Conservation (phyloP, 768 basidiomycete genomes). For the Hemileccinum impolitum region DNA sequence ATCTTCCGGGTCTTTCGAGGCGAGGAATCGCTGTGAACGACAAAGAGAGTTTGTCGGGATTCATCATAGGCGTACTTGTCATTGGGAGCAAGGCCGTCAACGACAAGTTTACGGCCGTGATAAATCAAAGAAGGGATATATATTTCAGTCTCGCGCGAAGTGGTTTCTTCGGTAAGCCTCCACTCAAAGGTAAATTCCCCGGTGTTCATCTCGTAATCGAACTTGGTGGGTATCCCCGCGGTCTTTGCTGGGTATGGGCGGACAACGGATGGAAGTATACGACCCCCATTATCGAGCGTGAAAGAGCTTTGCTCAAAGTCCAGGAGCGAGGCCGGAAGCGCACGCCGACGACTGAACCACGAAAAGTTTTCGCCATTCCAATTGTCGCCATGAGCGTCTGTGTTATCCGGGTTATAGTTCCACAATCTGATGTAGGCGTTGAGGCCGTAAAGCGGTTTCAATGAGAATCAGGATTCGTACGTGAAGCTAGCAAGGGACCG, state of each 20-base stretch:
- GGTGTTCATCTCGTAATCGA: slow-evolving; percentile 76
- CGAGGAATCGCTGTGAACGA: slow-evolving; percentile 41
- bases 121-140: slow-evolving; percentile 68
- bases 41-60: slow-evolving; percentile 68
- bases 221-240: slow-evolving; percentile 74
- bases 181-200: slow-evolving; percentile 67
- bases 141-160: slow-evolving; percentile 74
- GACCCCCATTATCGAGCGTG: slow-evolving; percentile 79
- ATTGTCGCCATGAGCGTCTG: slow-evolving; percentile 72
- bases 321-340: slow-evolving; percentile 51
- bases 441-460: neutral
- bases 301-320: slow-evolving; percentile 57
- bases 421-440: slow-evolving; percentile 57
- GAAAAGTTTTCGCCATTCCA: slow-evolving; percentile 99
- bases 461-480: slow-evolving; percentile 43
- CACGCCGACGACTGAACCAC: slow-evolving; percentile 74
- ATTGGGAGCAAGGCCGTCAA: slow-evolving; percentile 50
- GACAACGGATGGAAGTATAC: slow-evolving; percentile 75
- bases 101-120: slow-evolving; percentile 51
- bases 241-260: slow-evolving; percentile 91
- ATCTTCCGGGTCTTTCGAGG: slow-evolving; percentile 46
- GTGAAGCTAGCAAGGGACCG: slow-evolving; percentile 77
- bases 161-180: slow-evolving; percentile 30
- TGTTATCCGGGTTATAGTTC: slow-evolving; percentile 92
- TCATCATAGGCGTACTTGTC: slow-evolving; percentile 62